These are phyloP conservation scores for Vigna nakashimae DNA, from an alignment of 306 rosid genomes.

Conservation along the genomic window DNA sequence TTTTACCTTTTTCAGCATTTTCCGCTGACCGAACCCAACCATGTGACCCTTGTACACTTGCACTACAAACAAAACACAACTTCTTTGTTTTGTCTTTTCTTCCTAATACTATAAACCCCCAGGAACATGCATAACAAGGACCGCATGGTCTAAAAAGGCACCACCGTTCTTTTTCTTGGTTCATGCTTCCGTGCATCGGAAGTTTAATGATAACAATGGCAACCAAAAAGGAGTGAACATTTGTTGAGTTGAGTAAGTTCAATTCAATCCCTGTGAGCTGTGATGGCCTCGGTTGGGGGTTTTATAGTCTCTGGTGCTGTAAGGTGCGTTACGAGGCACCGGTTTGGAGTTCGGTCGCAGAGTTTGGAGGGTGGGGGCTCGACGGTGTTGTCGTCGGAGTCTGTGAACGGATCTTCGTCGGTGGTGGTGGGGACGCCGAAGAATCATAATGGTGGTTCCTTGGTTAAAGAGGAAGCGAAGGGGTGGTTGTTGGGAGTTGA, in stretches of 20 bases:
- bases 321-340: constrained; percentile 33
- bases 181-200: background rate
- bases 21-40: constrained; percentile 11
- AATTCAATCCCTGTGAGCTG: background rate
- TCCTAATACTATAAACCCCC: background rate
- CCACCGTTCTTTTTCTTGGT: background rate
- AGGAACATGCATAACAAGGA: background rate
- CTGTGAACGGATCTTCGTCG: constrained; percentile 49
- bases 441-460: constrained; percentile 43
- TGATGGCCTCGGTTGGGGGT: constrained; percentile 58
- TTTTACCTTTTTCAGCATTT: background rate
- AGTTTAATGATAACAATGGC: too few relatives aligned
- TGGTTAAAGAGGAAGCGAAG: constrained; percentile 43
- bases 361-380: constrained; percentile 48
- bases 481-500: constrained; percentile 39
- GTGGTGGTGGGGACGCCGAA: constrained; percentile 7
- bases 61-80: background rate
- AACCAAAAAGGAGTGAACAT: background rate
- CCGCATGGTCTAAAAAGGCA: background rate
- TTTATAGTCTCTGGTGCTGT: constrained; percentile 44
- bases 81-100: too few relatives aligned
- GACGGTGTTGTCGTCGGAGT: constrained; percentile 52
- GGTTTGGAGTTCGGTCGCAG: constrained; percentile 45
- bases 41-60: background rate
- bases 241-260: background rate